Percentiles rank a stretch among this genome's conserved stretches.
These are phyloP conservation scores for Claviceps sp. DNA, from an alignment of 2,329 filamentous ascomycete genomes.

Conservation along the genomic window DNA sequence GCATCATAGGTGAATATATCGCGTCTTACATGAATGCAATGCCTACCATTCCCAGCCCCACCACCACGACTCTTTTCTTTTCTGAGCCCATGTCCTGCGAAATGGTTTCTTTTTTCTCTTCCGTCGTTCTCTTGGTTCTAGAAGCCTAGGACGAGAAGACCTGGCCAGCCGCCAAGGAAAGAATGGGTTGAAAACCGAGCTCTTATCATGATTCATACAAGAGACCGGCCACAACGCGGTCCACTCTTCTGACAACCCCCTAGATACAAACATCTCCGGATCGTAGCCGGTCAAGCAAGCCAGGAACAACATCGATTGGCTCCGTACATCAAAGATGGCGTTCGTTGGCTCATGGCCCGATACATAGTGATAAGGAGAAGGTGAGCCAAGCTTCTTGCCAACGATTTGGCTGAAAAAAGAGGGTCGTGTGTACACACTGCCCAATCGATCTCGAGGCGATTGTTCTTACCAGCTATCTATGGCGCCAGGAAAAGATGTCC, in stretches of 20 bases:
- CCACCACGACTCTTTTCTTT: constrained; percentile 60
- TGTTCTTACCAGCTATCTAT: background rate
- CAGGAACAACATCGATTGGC: background rate
- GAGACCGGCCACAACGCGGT: background rate
- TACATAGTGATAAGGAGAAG: background rate
- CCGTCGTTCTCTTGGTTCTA: background rate
- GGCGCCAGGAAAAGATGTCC: background rate
- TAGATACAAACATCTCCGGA: constrained; percentile 4
- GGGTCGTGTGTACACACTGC: background rate
- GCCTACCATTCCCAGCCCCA: constrained; percentile 85
- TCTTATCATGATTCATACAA: background rate
- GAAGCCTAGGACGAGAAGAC: background rate
- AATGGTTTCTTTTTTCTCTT: background rate
- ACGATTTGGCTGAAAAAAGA: background rate
- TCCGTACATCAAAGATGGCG: background rate
- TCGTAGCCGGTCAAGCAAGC: background rate
- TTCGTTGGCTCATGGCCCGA: background rate
- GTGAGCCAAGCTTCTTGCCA: background rate
- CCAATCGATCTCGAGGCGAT: constrained; percentile 1
- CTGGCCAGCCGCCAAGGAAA: too few species aligned
- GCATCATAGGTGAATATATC: background rate
- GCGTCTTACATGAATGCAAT: constrained; percentile 69
- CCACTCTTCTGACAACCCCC: background rate
- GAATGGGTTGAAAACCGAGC: background rate
- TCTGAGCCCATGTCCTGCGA: background rate